These are phyloP conservation scores for Wallacemonas sp. DNA, from an alignment of 208 protist species.

Conservation along the genomic window DNA sequence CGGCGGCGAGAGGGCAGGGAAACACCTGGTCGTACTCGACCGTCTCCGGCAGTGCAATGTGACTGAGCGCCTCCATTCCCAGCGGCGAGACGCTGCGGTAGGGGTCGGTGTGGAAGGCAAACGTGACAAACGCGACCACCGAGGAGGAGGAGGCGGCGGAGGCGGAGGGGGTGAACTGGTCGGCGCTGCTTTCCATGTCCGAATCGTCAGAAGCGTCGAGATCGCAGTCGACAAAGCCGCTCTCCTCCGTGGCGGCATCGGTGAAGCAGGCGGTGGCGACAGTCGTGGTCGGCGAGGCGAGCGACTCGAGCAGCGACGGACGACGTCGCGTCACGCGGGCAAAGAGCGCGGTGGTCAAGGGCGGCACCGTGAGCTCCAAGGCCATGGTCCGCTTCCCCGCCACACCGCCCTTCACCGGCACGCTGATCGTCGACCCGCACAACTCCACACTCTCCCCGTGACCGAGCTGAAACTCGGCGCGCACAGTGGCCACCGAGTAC, in stretches of 20 bases:
- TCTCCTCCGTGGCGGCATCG: not conserved
- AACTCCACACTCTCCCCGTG: not conserved
- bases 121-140: not conserved
- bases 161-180: not conserved
- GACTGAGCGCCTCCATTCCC: not conserved
- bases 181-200: not conserved
- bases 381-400: constrained; percentile 16
- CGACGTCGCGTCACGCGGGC: constrained; percentile 10
- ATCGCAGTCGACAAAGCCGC: not conserved
- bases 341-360: constrained; percentile 51
- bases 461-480: constrained; percentile 20
- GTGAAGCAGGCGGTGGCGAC: not conserved
- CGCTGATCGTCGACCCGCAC: constrained; percentile 10
- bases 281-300: constrained; percentile 12
- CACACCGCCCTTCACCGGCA: not conserved
- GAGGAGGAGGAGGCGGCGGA: not conserved
- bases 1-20: constrained; percentile 10
- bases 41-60: not conserved
- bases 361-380: constrained; percentile 35
- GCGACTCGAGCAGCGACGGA: not conserved
- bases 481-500: constrained; percentile 37
- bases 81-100: not conserved
- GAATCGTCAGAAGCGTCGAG: not conserved
- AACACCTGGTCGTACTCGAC: constrained; percentile 31
- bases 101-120: not conserved